A percentile compares a stretch with the other conserved stretches of the same genome.
Evolutionary conservation across 345 rosid genomes (phyloP).

Genomic region (Isatis tinctoria): DNA sequence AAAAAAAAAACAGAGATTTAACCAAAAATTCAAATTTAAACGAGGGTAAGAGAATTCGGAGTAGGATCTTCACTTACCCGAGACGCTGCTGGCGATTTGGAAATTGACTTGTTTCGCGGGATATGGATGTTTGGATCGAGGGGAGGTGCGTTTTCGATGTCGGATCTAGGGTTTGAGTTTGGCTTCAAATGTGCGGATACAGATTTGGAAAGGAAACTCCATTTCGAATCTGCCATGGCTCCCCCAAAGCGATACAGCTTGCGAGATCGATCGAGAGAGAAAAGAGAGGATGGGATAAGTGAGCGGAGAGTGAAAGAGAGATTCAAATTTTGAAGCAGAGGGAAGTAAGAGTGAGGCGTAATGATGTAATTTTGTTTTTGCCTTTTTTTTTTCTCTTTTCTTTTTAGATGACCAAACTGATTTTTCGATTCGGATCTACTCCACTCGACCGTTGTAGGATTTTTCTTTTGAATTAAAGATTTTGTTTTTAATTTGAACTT

Average conservation of each 20-base stretch:
- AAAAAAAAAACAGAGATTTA: not conserved
- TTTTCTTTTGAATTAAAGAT: constrained; percentile 7
- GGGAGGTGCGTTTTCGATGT: constrained; percentile 66
- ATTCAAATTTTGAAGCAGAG: constrained; percentile 26
- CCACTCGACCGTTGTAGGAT: constrained; percentile 28
- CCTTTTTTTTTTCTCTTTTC: not conserved
- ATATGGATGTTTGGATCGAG: constrained; percentile 50
- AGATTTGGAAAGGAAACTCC: constrained; percentile 70
- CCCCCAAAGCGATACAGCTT: not conserved
- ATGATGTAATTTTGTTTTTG: not conserved
- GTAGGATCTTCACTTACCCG: constrained; percentile 7
- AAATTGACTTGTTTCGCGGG: not conserved
- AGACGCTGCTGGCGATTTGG: constrained; percentile 34
- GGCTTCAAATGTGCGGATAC: constrained; percentile 46
- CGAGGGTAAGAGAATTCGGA: not conserved
- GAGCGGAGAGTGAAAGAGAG: not conserved
- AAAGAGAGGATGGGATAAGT: not conserved
- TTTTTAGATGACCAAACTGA: constrained; percentile 3
- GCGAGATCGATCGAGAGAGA: not conserved
- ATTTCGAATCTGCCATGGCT: constrained; percentile 43
- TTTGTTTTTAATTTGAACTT: not conserved
- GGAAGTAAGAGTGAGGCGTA: not conserved
- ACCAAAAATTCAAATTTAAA: not conserved
- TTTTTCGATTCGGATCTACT: constrained; percentile 15
- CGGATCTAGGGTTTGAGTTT: constrained; percentile 26